Base-by-base conservation (phyloP, 371 early-diverging fungal genomes). In the Mortierella sp. region DNA sequence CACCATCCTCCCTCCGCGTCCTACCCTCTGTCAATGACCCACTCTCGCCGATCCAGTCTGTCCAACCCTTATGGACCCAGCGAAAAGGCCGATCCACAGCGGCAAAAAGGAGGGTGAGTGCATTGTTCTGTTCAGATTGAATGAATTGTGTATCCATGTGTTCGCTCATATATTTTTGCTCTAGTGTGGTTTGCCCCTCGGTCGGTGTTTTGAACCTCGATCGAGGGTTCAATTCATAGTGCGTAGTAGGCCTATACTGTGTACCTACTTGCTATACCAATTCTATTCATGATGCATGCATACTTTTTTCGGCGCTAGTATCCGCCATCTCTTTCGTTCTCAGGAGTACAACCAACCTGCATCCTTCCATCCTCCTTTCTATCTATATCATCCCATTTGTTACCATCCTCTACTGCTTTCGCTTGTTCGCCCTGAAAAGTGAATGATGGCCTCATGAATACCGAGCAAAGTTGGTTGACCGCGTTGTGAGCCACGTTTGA, bases 21-120 rank as follows among this genome's bases (percentile, higher is more conserved):
- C 10, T 76, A 72, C 44, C 82, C 82, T 5, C 65, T 75, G 4
- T 82, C 87, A 18, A 68, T 76, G 70, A 81, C 81, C 29, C 78
- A 77, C 24, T 82, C 87, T 27, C 77, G 82, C 3, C 87, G 82
- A 55, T 82, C 80, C 29, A 80, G 78, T 46, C 24, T 84, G n/a
- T 84, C 84, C 43, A 54, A 74, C 49, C n/a, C 75, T 2, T 60
- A 48, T 21, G 70, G 76, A 24, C 56, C 48, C 27, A 63, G 75
- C n/a, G 79, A 75, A 41, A 72, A 68, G 71, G 55, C 80, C 14
- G 75, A 75, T 72, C 80, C 60, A 32, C 60, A 75, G 56, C 72
- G 71, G 8, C 80, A 79, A 41, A 76, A 72, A 16, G 70, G 48
- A 72, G 82, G 87, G 86, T 85, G 82, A 79, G 75, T 35, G 21